Conservation (phyloP, 176 grass and related monocot genomes). For the Paspalum notatum region DNA sequence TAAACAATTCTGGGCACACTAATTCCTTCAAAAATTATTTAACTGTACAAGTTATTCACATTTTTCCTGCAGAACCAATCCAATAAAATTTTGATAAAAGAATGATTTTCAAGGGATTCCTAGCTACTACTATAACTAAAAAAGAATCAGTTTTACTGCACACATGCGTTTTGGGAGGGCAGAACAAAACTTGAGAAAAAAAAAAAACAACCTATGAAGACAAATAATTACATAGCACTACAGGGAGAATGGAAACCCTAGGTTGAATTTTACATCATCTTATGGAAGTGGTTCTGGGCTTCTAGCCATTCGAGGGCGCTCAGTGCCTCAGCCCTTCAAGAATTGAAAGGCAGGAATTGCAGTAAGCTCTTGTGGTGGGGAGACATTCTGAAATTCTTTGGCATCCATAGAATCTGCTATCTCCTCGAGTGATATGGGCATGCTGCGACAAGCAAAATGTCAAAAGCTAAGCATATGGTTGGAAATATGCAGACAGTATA, state of each 20-base stretch:
- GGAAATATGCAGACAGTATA: neutral
- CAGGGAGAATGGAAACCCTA: conserved; percentile 37
- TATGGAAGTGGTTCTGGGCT: neutral
- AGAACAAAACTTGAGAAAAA: conserved; percentile 28
- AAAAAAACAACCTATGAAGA: conserved; percentile 38
- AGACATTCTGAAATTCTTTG: conserved; percentile 66
- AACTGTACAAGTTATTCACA: conserved; percentile 43
- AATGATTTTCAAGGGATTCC: conserved; percentile 16
- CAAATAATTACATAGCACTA: conserved; percentile 49
- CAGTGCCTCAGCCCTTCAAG: conserved; percentile 47
- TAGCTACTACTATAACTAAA: conserved; percentile 23
- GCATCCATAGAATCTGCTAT: conserved; percentile 70
- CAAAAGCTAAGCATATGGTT: conserved; percentile 30
- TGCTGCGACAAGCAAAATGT: conserved; percentile 52
- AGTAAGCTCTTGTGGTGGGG: conserved; percentile 62
- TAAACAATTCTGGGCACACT: too few species aligned
- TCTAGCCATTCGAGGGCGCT: conserved; percentile 16
- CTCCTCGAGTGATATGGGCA: conserved; percentile 80
- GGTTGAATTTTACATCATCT: conserved; percentile 43
- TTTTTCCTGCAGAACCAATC: conserved; percentile 28
- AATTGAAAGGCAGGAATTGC: conserved; percentile 70
- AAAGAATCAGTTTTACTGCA: neutral
- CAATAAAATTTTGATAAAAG: conserved; percentile 32
- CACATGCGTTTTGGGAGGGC: conserved; percentile 21
- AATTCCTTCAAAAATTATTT: neutral